phyloP scores from a whole-genome alignment of 257 asterid genomes.

The Primulina tabacum region DNA sequence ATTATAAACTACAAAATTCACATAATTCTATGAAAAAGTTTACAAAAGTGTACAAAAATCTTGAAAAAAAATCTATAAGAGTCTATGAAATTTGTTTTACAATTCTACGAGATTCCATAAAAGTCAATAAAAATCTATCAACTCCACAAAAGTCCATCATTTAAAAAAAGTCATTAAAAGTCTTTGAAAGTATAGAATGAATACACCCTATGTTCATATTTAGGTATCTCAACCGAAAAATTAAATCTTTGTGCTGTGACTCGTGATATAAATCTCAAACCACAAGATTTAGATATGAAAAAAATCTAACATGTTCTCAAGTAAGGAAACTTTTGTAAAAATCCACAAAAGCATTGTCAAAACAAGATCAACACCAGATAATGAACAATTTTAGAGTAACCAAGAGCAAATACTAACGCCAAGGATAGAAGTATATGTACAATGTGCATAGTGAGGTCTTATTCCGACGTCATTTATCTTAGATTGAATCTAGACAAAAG shows the following conservation, averaged over 20 bases:
- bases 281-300: background rate
- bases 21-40: too few relatives aligned
- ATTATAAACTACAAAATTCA: too few relatives aligned
- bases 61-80: too few relatives aligned
- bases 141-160: too few relatives aligned
- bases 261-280: background rate
- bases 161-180: too few relatives aligned
- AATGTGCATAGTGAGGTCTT: background rate
- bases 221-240: background rate
- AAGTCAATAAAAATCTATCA: too few relatives aligned
- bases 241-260: background rate
- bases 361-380: background rate
- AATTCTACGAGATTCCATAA: too few relatives aligned
- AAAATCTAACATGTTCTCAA: background rate
- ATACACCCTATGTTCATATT: background rate
- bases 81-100: too few relatives aligned
- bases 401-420: background rate
- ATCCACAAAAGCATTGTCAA: background rate
- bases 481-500: background rate
- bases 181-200: too few relatives aligned
- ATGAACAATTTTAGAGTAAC: background rate
- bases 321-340: background rate
- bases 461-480: background rate
- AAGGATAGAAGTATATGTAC: background rate
- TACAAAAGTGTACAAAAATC: too few relatives aligned